Evolutionary conservation across 306 rosid genomes (phyloP).

Genomic region (Castanospermum australe): DNA sequence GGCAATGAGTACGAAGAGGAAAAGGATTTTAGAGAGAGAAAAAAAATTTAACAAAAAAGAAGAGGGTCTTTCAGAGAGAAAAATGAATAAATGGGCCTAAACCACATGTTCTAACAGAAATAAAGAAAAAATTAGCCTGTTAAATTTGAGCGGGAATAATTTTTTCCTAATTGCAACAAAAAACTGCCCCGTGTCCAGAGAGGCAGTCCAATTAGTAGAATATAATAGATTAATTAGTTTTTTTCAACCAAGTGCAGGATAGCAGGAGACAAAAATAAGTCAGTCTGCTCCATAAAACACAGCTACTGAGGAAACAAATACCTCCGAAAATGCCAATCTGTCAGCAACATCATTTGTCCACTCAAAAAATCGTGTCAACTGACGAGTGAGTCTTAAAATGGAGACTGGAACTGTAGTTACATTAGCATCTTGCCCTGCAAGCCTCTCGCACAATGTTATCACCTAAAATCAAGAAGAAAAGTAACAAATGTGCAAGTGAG

Average conservation of each 20-base stretch:
- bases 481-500: neutral
- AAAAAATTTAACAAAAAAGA: no score
- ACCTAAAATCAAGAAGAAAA: constrained; percentile 51
- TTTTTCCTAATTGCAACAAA: no score
- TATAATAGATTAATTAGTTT: neutral
- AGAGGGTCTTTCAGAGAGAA: no score
- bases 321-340: constrained; percentile 95
- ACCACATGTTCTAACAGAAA: no score
- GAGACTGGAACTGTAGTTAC: constrained; percentile 93
- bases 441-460: constrained; percentile 93
- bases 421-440: constrained; percentile 97
- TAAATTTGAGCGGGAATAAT: no score
- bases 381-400: constrained; percentile 85
- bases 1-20: no score
- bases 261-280: neutral
- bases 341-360: constrained; percentile 99
- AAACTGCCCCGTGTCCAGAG: no score
- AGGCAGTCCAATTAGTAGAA: no score
- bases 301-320: constrained; percentile 29
- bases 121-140: no score
- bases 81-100: no score
- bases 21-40: no score
- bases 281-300: neutral
- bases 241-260: neutral
- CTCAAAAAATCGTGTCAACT: constrained; percentile 80